phyloP scores from a whole-genome alignment of 495 filamentous ascomycete genomes.

The Hyaloscypha bicolor region DNA sequence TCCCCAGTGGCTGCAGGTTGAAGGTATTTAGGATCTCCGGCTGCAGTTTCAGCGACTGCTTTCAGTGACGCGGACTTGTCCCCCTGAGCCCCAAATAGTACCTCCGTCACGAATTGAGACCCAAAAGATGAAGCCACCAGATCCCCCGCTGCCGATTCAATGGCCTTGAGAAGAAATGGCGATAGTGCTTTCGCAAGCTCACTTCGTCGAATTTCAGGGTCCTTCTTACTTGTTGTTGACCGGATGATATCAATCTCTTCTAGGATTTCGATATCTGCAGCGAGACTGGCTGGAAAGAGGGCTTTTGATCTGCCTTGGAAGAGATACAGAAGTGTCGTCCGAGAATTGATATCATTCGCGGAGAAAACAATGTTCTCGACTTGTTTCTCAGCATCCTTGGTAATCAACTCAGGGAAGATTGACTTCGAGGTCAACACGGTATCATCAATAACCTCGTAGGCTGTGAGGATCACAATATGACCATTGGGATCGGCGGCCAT shows the following conservation, averaged over 20 bases:
- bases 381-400: constrained; percentile 61
- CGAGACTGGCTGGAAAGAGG: constrained; percentile 62
- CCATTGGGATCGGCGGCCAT: constrained; percentile 79
- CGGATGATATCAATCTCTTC: constrained; percentile 75
- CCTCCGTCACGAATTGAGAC: constrained; percentile 82
- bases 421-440: constrained; percentile 84
- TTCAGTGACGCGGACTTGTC: constrained; percentile 70
- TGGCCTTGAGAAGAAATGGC: constrained; percentile 66
- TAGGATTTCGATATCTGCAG: constrained; percentile 64
- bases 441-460: constrained; percentile 91
- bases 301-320: constrained; percentile 72
- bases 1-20: constrained; percentile 43
- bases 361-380: constrained; percentile 63
- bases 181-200: constrained; percentile 75
- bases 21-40: constrained; percentile 56
- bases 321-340: constrained; percentile 81
- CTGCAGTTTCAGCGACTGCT: constrained; percentile 70
- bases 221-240: constrained; percentile 86
- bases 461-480: constrained; percentile 79
- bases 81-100: constrained; percentile 73
- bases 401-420: constrained; percentile 80
- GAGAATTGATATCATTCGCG: constrained; percentile 69
- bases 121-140: constrained; percentile 78
- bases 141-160: constrained; percentile 64
- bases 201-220: constrained; percentile 68